A percentile compares a stretch with the other conserved stretches of the same genome.
phyloP scores from a whole-genome alignment of 805 yeast genomes.

The Suhomyces sp. region DNA sequence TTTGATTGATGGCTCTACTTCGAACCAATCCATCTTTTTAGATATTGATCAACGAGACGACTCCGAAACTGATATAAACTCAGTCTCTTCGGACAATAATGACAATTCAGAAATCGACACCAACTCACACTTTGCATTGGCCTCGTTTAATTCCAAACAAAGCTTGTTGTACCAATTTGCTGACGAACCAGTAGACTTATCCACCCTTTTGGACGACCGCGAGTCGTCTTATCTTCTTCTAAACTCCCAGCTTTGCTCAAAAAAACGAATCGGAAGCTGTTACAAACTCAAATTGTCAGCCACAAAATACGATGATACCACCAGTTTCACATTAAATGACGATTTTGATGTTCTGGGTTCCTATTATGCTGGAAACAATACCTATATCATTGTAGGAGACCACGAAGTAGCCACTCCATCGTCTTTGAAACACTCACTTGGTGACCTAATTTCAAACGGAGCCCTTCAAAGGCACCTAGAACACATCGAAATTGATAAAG shows the following conservation, averaged over 20 bases:
- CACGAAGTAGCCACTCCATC: constrained; percentile 62
- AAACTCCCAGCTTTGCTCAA: constrained; percentile 54
- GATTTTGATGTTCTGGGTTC: constrained; percentile 47
- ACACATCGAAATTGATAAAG: constrained; percentile 31
- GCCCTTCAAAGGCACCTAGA: constrained; percentile 24
- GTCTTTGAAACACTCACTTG: constrained; percentile 61
- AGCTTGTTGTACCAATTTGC: constrained; percentile 61
- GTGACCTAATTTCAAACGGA: constrained; percentile 39
- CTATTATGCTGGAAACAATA: constrained; percentile 51
- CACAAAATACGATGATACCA: constrained; percentile 7
- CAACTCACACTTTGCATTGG: neutral
- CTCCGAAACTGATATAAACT: constrained; percentile 8
- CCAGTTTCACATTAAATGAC: constrained; percentile 49
- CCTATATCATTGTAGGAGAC: constrained; percentile 63
- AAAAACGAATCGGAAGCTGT: constrained; percentile 60
- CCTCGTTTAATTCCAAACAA: constrained; percentile 31
- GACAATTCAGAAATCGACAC: neutral
- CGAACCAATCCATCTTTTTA: constrained; percentile 62
- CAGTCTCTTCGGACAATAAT: neutral
- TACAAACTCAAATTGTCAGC: constrained; percentile 36
- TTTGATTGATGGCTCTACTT: constrained; percentile 52
- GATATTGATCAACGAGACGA: constrained; percentile 36
- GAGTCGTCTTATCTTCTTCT: constrained; percentile 33
- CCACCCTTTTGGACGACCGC: neutral
- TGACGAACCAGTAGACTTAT: constrained; percentile 39